Base-by-base conservation (phyloP, 2,329 filamentous ascomycete genomes). In the Fusarium nelsonii region DNA sequence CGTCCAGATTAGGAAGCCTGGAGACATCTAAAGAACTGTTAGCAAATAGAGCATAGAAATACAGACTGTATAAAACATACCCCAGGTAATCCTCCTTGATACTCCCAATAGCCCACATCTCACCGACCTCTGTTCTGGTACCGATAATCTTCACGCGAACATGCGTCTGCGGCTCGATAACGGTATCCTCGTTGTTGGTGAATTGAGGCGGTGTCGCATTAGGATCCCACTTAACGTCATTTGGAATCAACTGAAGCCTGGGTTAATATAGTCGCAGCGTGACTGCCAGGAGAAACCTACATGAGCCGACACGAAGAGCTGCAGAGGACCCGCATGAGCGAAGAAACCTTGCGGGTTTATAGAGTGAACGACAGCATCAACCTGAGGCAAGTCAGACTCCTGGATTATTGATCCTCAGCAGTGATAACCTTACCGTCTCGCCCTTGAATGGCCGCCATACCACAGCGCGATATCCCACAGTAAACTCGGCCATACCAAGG, bases 391-490 rank as follows among this genome's bases (percentile, higher is more conserved):
- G 73, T 79, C 74, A 79, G 78, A 75, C 69, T 71, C 49, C 49
- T 63, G 61, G 58, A 59, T 58, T 41, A 57, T 58, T 45, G 59
- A 64, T 62, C 58, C 55, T 62, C 48, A 59, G 58, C 56, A 59
- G 55, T 49, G 43, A 59, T 58, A 49, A 53, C 65, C 91, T 81
- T 89, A 97, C 96, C 80, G 96, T 97, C 86, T 99, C 96, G 76
- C 96, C 95, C 81, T 96, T 95, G 85, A 98, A 99, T 12, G 96
- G 96, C 76, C 95, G 89, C 95, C 95, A 99, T 60, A 99, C 93
- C 63, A 99, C 95, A 54, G 96, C 96, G 65, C 94, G 92, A 79
- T 97, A 99, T 75, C 92, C 90, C 48, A 99, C 94, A 1, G 92
- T 97, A 78, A 97, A 99, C 81, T 97, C 93, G 20, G 96, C 95